These are phyloP conservation scores for Penicillium diatomitis DNA, from an alignment of 495 filamentous ascomycete species.

Conservation along the genomic window DNA sequence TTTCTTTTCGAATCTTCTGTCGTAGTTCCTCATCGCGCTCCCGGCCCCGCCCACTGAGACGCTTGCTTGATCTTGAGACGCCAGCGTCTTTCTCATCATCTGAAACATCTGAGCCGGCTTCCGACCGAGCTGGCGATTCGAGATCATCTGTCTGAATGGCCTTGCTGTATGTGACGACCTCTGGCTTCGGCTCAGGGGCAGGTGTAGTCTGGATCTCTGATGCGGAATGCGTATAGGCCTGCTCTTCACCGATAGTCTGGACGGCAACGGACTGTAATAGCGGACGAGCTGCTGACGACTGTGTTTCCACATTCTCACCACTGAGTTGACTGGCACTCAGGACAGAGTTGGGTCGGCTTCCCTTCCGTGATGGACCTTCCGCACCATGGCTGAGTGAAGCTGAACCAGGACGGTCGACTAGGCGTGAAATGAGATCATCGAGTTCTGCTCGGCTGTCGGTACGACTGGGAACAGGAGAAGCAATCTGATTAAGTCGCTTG, in stretches of 20 bases:
- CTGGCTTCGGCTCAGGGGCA: conserved; percentile 62
- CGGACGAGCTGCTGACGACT: conserved; percentile 27
- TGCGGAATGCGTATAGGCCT: conserved; percentile 59
- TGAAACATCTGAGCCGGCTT: conserved; percentile 53
- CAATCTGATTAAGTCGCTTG: conserved; percentile 37
- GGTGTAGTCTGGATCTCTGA: conserved; percentile 63
- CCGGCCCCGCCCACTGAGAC: conserved; percentile 62
- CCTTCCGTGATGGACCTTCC: conserved; percentile 56
- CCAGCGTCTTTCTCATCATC: conserved; percentile 54
- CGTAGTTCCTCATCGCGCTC: conserved; percentile 83
- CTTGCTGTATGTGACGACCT: conserved; percentile 90
- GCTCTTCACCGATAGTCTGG: conserved; percentile 61
- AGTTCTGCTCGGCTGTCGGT: conserved; percentile 68
- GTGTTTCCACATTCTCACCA: conserved; percentile 53
- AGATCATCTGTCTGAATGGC: conserved; percentile 70
- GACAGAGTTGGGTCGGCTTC: conserved; percentile 77
- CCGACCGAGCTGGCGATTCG: conserved; percentile 18
- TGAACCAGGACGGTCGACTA: conserved; percentile 70
- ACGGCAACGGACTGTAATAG: conserved; percentile 44
- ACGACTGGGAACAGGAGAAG: conserved; percentile 58
- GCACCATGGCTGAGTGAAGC: conserved; percentile 57
- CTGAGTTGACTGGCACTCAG: conserved; percentile 67
- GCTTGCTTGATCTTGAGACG: conserved; percentile 43
- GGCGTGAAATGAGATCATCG: conserved; percentile 67
- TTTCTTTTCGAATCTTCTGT: conserved; percentile 74